Evolutionary conservation across 139 green algal genomes (phyloP), one percentile per base, ranked within the genome.

Genomic region (Volvox africanus): DNA sequence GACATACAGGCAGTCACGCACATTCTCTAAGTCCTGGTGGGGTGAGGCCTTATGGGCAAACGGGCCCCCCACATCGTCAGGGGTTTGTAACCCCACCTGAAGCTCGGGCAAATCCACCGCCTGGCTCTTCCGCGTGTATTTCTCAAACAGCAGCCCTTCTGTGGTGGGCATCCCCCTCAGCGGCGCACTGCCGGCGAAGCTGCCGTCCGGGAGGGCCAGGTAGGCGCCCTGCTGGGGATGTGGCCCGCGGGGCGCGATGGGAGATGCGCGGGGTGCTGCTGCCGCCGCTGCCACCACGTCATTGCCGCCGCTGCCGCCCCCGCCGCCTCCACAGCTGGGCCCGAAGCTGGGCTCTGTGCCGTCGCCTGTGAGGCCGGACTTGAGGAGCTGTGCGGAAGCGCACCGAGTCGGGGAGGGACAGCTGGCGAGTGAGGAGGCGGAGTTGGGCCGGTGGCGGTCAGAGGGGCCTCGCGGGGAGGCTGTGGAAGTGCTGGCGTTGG

Each of bases 111-210:
- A 61, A 18, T 84, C 86, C 50, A 17, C 86, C 16, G 24, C 69
- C 50, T n/a, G 30, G 17, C 30, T 17, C 30, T 33, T 30, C 19
- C 86, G 73, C 3, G 26, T 67, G 86, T 90, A 90, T 2, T 73
- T 77, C 55, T 90, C 86, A 44, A 85, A 90, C 32, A 78, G 32
- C 86, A 90, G 73, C 44, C 86, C 86, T 33, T 90, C 86, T 17
- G 36, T 36, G 21, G 0, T 62, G 19, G 75, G 32, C 32, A 20
- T 12, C 6, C 71, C 73, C 22, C 80, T 65, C n/a, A 90, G 28
- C 0, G 86, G 86, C 21, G 73, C 24, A n/a, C 17, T 61, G 73
- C 73, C 86, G 11, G 75, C 75, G 75, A 90, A 90, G 75, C 55
- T 77, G 86, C 32, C 33, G 86, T 84, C 75, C 3, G 73, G 73